Evolutionary conservation across 2,329 filamentous ascomycete genomes (phyloP).

Genomic region (Zymoseptoria passerinii): DNA sequence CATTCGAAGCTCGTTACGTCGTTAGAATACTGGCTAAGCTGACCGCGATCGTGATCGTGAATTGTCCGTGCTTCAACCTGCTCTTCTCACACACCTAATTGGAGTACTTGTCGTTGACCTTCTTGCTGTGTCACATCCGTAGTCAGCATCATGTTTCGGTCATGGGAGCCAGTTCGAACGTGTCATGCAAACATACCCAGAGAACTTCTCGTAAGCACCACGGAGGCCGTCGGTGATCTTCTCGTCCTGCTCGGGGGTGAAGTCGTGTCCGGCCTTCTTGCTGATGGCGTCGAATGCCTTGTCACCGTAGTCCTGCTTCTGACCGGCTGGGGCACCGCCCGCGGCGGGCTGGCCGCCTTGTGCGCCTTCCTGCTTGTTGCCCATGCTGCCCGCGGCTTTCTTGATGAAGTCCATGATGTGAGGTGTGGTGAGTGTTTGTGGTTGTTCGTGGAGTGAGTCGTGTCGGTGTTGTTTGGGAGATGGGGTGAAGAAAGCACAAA

Average conservation of each 20-base stretch:
- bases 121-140: neutral
- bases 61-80: neutral
- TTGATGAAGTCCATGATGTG: constrained; percentile 1
- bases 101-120: neutral
- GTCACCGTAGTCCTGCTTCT: neutral
- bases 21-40: neutral
- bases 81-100: neutral
- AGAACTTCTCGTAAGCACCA: constrained; percentile 1
- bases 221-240: neutral
- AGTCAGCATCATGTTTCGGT: neutral
- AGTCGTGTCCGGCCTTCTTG: constrained; percentile 1
- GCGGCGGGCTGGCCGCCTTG: neutral
- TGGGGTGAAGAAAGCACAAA: neutral
- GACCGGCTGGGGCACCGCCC: neutral
- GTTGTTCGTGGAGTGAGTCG: neutral
- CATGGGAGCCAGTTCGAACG: neutral
- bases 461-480: neutral
- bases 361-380: neutral
- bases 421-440: neutral
- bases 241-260: neutral
- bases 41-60: neutral
- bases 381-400: neutral
- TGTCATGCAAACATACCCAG: neutral
- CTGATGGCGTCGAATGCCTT: neutral
- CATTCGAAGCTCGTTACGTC: neutral